Percentiles rank a stretch among this genome's conserved stretches.
Conservation (phyloP, 768 basidiomycete species). For the Xerocomellus intermedius region DNA sequence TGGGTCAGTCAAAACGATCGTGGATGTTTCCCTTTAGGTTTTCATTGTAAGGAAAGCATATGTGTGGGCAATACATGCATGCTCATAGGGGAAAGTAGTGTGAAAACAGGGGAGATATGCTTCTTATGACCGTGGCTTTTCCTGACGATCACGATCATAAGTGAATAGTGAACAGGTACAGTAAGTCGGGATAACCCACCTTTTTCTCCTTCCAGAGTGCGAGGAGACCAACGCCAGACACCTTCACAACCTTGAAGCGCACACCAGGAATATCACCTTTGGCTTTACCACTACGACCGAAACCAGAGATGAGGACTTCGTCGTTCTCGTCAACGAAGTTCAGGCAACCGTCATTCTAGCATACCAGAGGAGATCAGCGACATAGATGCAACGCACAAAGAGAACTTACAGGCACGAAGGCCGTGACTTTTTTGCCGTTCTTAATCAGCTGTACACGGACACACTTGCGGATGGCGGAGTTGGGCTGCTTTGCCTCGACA, state of each 20-base stretch:
- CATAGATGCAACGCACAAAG: background rate
- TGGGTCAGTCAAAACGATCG: background rate
- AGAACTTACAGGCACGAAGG: conserved; percentile 90
- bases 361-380: conserved; percentile 6
- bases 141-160: conserved; percentile 38
- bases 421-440: conserved; percentile 99
- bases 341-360: conserved; percentile 91
- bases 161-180: background rate
- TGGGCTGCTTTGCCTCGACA: conserved; percentile 99
- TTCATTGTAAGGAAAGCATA: conserved; percentile 23
- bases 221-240: conserved; percentile 97
- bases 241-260: conserved; percentile 99
- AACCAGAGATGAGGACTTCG: conserved; percentile 99
- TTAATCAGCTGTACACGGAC: conserved; percentile 99
- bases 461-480: conserved; percentile 99
- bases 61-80: conserved; percentile 27
- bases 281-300: conserved; percentile 99
- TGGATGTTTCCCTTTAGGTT: background rate
- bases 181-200: conserved; percentile 44
- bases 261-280: conserved; percentile 99
- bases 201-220: conserved; percentile 99
- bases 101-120: conserved; percentile 8
- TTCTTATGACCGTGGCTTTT: conserved; percentile 67
- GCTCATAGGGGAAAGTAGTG: conserved; percentile 18
- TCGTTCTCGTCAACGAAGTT: conserved; percentile 99